Percentiles rank a stretch among this genome's conserved stretches.
These are phyloP conservation scores for Ophiocordyceps camponoti-floridani DNA, from an alignment of 2,329 filamentous ascomycete species.

Conservation along the genomic window DNA sequence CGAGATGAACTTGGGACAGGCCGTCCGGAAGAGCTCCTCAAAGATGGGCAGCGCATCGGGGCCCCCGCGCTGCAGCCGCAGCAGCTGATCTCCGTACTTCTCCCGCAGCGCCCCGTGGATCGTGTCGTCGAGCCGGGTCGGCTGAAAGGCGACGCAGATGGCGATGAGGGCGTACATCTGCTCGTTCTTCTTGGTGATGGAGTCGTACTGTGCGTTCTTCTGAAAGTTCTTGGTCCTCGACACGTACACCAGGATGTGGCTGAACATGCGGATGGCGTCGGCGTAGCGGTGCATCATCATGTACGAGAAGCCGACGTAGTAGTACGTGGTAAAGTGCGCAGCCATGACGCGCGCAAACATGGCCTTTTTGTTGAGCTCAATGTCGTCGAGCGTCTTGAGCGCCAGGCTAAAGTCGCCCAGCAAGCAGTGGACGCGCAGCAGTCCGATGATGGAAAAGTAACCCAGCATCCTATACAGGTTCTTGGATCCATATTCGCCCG, in stretches of 20 bases:
- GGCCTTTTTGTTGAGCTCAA: conserved; percentile 99
- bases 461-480: conserved; percentile 96
- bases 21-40: conserved; percentile 90
- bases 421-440: conserved; percentile 88
- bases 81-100: conserved; percentile 98
- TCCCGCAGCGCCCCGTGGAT: conserved; percentile 95
- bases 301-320: conserved; percentile 99
- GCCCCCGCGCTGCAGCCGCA: conserved; percentile 88
- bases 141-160: conserved; percentile 97
- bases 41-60: conserved; percentile 91
- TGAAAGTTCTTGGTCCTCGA: conserved; percentile 99
- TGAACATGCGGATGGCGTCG: conserved; percentile 99
- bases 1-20: conserved; percentile 99
- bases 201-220: conserved; percentile 96
- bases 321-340: conserved; percentile 98
- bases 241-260: conserved; percentile 97
- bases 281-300: conserved; percentile 99
- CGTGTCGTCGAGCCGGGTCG: conserved; percentile 91
- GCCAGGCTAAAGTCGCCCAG: conserved; percentile 96
- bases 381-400: conserved; percentile 96
- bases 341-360: conserved; percentile 99
- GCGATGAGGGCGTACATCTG: conserved; percentile 99
- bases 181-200: conserved; percentile 99
- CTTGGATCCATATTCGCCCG: conserved; percentile 87
- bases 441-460: conserved; percentile 97